Conservation (phyloP, 73 alveolate genomes). For the Uronychia setigera region DNA sequence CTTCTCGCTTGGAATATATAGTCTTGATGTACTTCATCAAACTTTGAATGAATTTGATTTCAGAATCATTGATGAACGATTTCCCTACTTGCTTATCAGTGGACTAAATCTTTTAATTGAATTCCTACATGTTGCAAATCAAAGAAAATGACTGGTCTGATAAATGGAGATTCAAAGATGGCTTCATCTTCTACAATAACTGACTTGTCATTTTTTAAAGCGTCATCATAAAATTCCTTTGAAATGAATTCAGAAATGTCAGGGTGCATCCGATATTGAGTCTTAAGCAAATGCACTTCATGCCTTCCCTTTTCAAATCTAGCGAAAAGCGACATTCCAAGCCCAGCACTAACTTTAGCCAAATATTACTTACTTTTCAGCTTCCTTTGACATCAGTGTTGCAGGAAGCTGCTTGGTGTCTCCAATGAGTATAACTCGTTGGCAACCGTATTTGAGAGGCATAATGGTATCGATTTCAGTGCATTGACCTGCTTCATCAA, state of each 20-base stretch:
- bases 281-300: slow-evolving; percentile 46
- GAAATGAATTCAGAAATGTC: slow-evolving; percentile 55
- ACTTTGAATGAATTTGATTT: too few relatives aligned
- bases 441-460: slow-evolving; percentile 67
- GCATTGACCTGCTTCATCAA: slow-evolving; percentile 84
- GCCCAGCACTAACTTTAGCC: background rate
- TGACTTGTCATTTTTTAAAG: background rate
- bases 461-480: slow-evolving; percentile 67
- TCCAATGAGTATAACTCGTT: slow-evolving; percentile 71
- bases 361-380: background rate
- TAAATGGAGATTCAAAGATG: background rate
- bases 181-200: background rate
- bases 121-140: background rate
- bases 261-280: slow-evolving; percentile 64
- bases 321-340: background rate
- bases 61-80: too few relatives aligned
- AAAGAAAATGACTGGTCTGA: background rate
- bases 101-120: background rate
- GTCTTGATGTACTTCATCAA: too few relatives aligned
- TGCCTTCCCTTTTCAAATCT: slow-evolving; percentile 39
- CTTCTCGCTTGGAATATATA: background rate
- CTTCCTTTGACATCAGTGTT: slow-evolving; percentile 52
- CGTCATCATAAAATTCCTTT: slow-evolving; percentile 36
- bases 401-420: slow-evolving; percentile 81
- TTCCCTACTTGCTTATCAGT: too few relatives aligned